Evolutionary conservation across 768 basidiomycete genomes (phyloP), one percentile per base, ranked within the genome.

Genomic region (Mycena metata): DNA sequence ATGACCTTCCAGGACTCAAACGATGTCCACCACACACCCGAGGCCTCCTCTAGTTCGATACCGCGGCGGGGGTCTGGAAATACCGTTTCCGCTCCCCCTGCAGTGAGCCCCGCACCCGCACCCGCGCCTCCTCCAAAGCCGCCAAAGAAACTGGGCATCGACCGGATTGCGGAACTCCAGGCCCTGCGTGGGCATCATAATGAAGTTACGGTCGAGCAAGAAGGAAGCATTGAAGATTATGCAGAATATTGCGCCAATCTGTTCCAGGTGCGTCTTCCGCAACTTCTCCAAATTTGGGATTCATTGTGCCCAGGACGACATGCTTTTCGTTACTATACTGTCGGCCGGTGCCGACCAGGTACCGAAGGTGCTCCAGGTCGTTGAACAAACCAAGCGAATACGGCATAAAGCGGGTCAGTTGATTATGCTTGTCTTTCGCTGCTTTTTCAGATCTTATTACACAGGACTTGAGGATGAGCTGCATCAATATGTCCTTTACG

Each of bases 401-500:
- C 84, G 91, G 45, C 82, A 95, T 73, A 94, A 92, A 83, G 86
- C 89, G 51, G 91, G 92, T 90, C 63, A 33, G 83, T 49, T 13
- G 21, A 52, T 43, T 71, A 24, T 30, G 3, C 16, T 51, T 19
- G 36, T 11, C 15, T 8, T 47, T 23, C 35, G 21, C 43, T 33
- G 26, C 41, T 39, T 26, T 69, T 67, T 19, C 52, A 30, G n/a
- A 56, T 66, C 19, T 15, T 45, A 21, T 46, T 21, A 17, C 69
- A 3, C 64, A 85, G 84, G 86, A 15, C 65, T 83, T 11, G 87
- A 89, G 15, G 79, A 87, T 15, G 90, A 91, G 47, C 77, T 95
- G 6, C 84, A 91, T 69, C 92, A 94, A 76, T 95, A 95, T 72
- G 92, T 94, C 51, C 77, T 90, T 0, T 90, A 94, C 72, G 92